Percentiles rank a stretch among this genome's conserved stretches.
Evolutionary conservation across 345 rosid genomes (phyloP).

Genomic region (Brassica juncea): DNA sequence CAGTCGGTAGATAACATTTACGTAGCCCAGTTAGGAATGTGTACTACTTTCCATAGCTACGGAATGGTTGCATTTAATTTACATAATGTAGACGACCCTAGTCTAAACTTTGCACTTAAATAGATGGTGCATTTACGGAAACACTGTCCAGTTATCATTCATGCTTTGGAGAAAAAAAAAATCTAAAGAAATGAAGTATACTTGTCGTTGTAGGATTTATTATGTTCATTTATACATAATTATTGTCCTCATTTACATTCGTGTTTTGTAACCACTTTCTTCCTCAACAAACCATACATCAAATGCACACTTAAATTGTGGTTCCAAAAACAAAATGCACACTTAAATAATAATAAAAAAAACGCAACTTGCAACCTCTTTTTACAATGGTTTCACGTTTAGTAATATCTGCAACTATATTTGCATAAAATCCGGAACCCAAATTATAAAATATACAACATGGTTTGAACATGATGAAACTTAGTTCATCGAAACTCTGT

Average conservation of each 20-base stretch:
- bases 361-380: background rate
- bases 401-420: background rate
- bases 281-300: conserved; percentile 3
- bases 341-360: background rate
- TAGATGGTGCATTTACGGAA: conserved; percentile 25
- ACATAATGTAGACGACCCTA: conserved; percentile 2
- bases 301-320: background rate
- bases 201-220: background rate
- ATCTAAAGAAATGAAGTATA: background rate
- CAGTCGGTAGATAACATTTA: background rate
- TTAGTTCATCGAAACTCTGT: background rate
- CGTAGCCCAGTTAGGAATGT: background rate
- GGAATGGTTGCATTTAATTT: background rate
- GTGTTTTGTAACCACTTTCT: conserved; percentile 1
- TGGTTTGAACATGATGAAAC: background rate
- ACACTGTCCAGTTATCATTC: background rate
- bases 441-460: background rate
- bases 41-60: background rate
- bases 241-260: conserved; percentile 7
- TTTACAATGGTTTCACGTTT: background rate
- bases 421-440: background rate
- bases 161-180: background rate
- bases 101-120: conserved; percentile 15
- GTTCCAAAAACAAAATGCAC: background rate
- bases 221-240: background rate